Percentiles rank a stretch among this genome's conserved stretches.
Conservation (phyloP, 106 monocot genomes). For the Amphibolis antarctica region DNA sequence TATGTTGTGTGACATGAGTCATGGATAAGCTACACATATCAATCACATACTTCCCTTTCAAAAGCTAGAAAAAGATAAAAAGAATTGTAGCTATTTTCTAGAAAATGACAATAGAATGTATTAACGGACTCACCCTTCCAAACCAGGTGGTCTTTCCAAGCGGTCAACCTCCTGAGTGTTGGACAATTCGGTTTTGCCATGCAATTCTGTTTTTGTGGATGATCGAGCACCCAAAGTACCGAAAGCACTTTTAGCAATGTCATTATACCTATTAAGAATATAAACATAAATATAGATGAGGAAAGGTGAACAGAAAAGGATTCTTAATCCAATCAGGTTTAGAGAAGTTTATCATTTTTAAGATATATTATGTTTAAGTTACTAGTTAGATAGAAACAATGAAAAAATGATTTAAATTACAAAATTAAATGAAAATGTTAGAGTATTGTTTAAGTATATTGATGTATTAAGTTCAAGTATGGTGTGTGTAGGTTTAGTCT, state of each 20-base stretch:
- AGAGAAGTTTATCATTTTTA: neutral
- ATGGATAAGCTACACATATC: too few relatives aligned
- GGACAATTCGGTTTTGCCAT: conserved; percentile 10
- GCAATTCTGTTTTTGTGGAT: conserved; percentile 10
- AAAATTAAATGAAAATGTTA: too few relatives aligned
- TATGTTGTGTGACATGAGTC: neutral
- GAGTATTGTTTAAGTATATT: too few relatives aligned
- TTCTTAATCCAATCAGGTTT: neutral
- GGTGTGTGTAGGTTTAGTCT: too few relatives aligned
- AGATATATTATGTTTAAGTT: too few relatives aligned
- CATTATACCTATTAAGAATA: conserved; percentile 52
- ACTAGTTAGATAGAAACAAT: neutral
- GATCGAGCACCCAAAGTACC: conserved; percentile 36
- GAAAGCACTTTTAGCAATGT: conserved; percentile 87
- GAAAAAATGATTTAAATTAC: neutral
- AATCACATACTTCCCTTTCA: too few relatives aligned
- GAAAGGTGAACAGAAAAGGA: too few relatives aligned
- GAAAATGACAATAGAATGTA: neutral
- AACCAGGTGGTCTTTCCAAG: conserved; percentile 41
- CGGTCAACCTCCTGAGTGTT: conserved; percentile 11
- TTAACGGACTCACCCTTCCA: conserved; percentile 58
- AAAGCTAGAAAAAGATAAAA: neutral
- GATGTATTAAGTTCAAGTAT: too few relatives aligned
- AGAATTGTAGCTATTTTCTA: too few relatives aligned
- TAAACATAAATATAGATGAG: neutral